Evolutionary conservation across 768 basidiomycete genomes (phyloP), one percentile per base, ranked within the genome.

Genomic region (Auricularia heimuer): DNA sequence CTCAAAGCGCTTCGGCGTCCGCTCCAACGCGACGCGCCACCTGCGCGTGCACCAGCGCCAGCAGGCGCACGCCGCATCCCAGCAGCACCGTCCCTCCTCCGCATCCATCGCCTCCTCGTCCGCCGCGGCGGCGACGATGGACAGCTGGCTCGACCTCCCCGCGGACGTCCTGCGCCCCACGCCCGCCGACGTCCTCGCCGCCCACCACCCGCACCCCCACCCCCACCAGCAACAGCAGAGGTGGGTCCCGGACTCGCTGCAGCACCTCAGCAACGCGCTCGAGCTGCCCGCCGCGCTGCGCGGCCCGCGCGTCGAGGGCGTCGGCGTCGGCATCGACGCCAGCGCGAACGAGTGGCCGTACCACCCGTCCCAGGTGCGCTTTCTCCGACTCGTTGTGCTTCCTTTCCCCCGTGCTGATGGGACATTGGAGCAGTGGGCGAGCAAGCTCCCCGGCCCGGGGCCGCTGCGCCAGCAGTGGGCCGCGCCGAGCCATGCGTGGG

Each of bases 11-110:
- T 92, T 92, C 70, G 84, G 87, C 21, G 89, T 92, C 18, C 84
- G 88, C 12, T 92, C 90, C 7, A 92, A 92, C 69, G 89, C 89
- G 16, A 89, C 85, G 73, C 82, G 90, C 39, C 90, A 92, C 70
- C 79, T 89, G 44, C 86, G 88, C 56, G 90, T 87, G 1, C 90
- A 92, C 68, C 56, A 60, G 56, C 24, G 34, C 12, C 29, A 29
- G 12, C 56, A 35, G 29, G 56, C 24, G 33, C 56, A 60, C 56
- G 56, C 56, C 4, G 56, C 24, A 6, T 6, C 34, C 24, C 56
- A 60, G 34, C 47, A 51, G 47, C 47, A 51, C 10, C 18, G 12
- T 7, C 8, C 39, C 8, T 7, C 39, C 47, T 1, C 18, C 47
- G 47, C 47, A 12, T 29, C 29, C 18, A 51, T 10, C 10, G 39